phyloP scores from a whole-genome alignment of 495 filamentous ascomycete species.

The Penicillium atrosanguineum region DNA sequence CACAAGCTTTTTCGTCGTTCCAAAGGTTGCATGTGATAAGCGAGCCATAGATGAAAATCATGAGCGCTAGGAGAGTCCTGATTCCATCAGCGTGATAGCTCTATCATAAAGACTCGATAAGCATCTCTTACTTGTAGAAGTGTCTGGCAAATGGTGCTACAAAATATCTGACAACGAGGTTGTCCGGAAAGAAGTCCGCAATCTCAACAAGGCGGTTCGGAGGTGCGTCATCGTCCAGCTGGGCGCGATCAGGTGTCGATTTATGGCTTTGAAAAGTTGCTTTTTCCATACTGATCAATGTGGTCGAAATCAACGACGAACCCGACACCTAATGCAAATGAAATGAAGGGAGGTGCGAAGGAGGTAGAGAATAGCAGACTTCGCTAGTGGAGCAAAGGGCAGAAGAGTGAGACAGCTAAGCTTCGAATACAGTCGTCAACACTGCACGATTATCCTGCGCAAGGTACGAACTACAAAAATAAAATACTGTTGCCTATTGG shows the following conservation, averaged over 20 bases:
- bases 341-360: not conserved
- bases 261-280: not conserved
- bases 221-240: not conserved
- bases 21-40: slow-evolving; percentile 3
- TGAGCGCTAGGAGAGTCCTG: not conserved
- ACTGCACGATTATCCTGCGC: too few species aligned
- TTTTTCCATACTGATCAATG: slow-evolving; percentile 6
- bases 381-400: too few species aligned
- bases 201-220: slow-evolving; percentile 4
- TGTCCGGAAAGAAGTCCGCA: not conserved
- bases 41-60: slow-evolving; percentile 1
- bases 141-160: not conserved
- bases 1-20: slow-evolving; percentile 3
- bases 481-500: too few species aligned
- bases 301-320: not conserved
- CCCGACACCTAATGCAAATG: not conserved
- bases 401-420: not conserved
- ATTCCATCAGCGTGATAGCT: not conserved
- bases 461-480: too few species aligned
- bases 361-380: not conserved
- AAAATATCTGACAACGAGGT: slow-evolving; percentile 1
- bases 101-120: not conserved
- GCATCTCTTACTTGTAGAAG: slow-evolving; percentile 1
- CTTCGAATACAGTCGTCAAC: too few species aligned
- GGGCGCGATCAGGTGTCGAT: not conserved